A percentile compares a stretch with the other conserved stretches of the same genome.
phyloP scores from a whole-genome alignment of 1,139 yeast species.

The Taphrina pruni region DNA sequence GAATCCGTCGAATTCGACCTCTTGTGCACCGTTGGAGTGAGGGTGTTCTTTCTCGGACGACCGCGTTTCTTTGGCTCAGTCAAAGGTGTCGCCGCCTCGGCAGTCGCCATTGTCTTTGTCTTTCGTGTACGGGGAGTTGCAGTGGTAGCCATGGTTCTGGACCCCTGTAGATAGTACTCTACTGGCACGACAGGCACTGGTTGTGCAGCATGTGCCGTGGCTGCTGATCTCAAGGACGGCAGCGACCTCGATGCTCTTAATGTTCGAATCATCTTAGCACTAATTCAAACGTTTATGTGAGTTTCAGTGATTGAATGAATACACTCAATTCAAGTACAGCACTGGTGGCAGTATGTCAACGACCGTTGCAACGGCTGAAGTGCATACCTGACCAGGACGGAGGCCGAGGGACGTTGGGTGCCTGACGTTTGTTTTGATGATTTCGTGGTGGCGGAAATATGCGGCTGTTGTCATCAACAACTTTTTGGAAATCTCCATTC shows the following conservation, averaged over 20 bases:
- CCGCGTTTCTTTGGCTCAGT: constrained; percentile 36
- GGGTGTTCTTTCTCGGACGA: constrained; percentile 26
- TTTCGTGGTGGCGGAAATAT: constrained; percentile 10
- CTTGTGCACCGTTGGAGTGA: constrained; percentile 20
- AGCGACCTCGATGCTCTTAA: constrained; percentile 30
- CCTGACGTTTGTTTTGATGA: constrained; percentile 7
- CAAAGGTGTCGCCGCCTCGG: constrained; percentile 23
- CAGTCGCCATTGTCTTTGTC: constrained; percentile 3
- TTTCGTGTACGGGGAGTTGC: constrained; percentile 22
- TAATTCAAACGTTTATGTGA: background rate
- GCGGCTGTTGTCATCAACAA: constrained; percentile 1
- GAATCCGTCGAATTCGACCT: constrained; percentile 35
- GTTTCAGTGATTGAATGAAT: too few relatives aligned
- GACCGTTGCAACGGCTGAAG: constrained; percentile 4
- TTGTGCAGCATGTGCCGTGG: constrained; percentile 19
- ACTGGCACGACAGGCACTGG: constrained; percentile 27
- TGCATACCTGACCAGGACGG: too few relatives aligned
- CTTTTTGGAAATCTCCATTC: too few relatives aligned
- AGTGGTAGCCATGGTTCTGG: constrained; percentile 32
- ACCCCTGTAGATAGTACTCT: background rate
- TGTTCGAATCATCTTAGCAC: constrained; percentile 26
- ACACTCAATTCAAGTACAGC: background rate
- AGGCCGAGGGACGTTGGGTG: background rate
- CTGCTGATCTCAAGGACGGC: constrained; percentile 36
- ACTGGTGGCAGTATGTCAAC: background rate